Base-by-base conservation (phyloP, 441 rosid genomes). In the Erodium texanum region DNA sequence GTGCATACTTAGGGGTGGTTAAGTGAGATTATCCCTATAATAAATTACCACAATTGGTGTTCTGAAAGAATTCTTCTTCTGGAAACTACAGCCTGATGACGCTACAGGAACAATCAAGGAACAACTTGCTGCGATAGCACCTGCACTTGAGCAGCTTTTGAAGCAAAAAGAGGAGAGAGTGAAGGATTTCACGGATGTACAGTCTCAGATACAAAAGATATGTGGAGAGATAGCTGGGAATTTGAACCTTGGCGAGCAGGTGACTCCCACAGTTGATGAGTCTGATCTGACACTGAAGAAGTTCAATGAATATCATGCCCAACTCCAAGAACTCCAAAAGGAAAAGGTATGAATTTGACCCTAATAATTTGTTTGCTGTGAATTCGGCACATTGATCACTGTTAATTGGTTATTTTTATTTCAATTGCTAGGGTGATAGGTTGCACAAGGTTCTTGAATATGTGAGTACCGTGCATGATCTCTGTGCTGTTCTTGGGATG, bases 101-200 rank as follows among this genome's bases (percentile, higher is more conserved):
- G 69, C 88, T 70, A 82, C 88, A 7, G 97, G 92, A 77, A 92
- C 99, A 70, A 94, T 89, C 77, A 94, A 92, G 84, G 97, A 92
- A 74, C 98, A 94, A 71, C 94, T 89, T 73, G 92, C 84, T 11
- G 89, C 94, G 70, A 92, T 94, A 76, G 97, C 94, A 70, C 99
- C 97, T 0, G 89, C 78, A 19, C 96, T 92, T 65, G 94, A 92
- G 66, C 89, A 88, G 78, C 83, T 94, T 66, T 89, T 90, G 90
- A 86, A 86, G 78, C 98, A 88, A 81, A 94, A 92, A 77, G 97
- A 90, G 72, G 96, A 88, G 81, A 94, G 97, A 81, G 86, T 89
- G 10, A 78, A 78, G 83, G 94, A 94, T 77, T 92, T 94, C 74
- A 82, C 89, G 66, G 86, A 88, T 73, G 93, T 89, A 23, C 99